Evolutionary conservation across 148 eudicot species (phyloP).

Genomic region (Spergularia marina): DNA sequence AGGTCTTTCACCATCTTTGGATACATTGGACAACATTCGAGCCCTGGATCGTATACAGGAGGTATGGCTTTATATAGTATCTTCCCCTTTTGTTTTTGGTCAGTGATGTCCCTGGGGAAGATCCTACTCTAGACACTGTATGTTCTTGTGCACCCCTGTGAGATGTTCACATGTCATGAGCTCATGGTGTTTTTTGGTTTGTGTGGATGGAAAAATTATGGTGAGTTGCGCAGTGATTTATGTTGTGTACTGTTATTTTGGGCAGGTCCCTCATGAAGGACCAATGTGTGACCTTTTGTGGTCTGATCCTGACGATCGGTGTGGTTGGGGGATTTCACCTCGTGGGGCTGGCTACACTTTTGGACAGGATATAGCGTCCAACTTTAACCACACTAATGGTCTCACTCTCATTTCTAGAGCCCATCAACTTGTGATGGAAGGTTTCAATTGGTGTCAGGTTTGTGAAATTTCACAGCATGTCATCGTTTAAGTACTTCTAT

Average conservation of each 20-base stretch:
- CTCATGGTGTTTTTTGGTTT: background rate
- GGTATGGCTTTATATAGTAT: slow-evolving; percentile 35
- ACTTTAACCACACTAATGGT: slow-evolving; percentile 90
- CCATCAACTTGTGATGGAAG: slow-evolving; percentile 99
- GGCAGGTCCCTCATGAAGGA: slow-evolving; percentile 97
- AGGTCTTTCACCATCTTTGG: slow-evolving; percentile 94
- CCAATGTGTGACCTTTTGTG: slow-evolving; percentile 98
- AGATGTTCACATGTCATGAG: too few relatives aligned
- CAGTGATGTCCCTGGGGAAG: background rate
- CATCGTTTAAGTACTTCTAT: background rate
- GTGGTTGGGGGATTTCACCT: slow-evolving; percentile 99
- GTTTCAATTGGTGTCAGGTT: slow-evolving; percentile 96
- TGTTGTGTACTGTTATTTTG: background rate
- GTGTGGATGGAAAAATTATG: background rate
- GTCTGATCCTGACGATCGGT: slow-evolving; percentile 98
- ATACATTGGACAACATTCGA: slow-evolving; percentile 87
- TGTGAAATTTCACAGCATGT: slow-evolving; percentile 9
- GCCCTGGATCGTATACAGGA: slow-evolving; percentile 96
- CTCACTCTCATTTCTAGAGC: slow-evolving; percentile 88
- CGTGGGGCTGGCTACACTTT: slow-evolving; percentile 99
- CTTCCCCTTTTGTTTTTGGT: background rate
- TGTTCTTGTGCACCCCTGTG: too few relatives aligned
- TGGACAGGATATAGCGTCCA: slow-evolving; percentile 86
- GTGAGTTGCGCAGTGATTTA: background rate
- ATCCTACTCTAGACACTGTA: too few relatives aligned